A percentile compares a stretch with the other conserved stretches of the same genome.
phyloP scores from a whole-genome alignment of 768 basidiomycete species.

The Omphalotus guepiniiformis region DNA sequence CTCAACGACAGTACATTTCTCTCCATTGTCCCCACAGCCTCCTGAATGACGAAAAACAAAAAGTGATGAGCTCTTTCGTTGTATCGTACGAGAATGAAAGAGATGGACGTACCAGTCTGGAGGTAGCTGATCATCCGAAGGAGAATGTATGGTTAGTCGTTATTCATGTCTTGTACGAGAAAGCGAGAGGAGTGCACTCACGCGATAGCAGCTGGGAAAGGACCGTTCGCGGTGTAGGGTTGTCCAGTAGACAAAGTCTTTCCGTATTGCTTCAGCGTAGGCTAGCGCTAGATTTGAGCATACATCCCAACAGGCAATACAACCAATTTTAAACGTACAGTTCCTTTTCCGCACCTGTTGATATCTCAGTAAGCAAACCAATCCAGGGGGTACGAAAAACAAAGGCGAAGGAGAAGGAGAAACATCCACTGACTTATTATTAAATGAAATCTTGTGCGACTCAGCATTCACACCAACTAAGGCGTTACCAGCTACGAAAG shows the following conservation, averaged over 20 bases:
- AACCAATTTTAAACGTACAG: constrained; percentile 18
- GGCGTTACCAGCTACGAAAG: constrained; percentile 13
- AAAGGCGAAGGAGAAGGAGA: no score
- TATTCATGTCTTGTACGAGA: neutral
- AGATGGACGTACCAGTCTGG: constrained; percentile 21
- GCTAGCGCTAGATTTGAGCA: constrained; percentile 13
- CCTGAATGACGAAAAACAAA: constrained; percentile 15
- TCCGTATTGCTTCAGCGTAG: constrained; percentile 25
- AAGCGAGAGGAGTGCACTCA: constrained; percentile 14
- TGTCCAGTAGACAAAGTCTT: constrained; percentile 27
- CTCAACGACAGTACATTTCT: constrained; percentile 34
- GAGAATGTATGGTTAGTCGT: neutral
- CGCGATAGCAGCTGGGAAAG: constrained; percentile 32
- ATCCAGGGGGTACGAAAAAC: no score
- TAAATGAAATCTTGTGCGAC: constrained; percentile 32
- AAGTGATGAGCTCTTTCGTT: neutral
- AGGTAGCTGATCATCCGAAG: constrained; percentile 19
- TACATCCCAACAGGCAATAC: neutral
- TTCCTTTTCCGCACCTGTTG: constrained; percentile 34
- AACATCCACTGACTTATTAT: no score
- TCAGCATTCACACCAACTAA: constrained; percentile 23
- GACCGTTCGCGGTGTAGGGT: constrained; percentile 22
- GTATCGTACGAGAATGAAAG: neutral
- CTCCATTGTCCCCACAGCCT: constrained; percentile 34
- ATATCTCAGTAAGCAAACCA: no score